Evolutionary conservation across 116 monocot genomes (phyloP), one percentile per base, ranked within the genome.

Genomic region (Trichopus zeylanicus): DNA sequence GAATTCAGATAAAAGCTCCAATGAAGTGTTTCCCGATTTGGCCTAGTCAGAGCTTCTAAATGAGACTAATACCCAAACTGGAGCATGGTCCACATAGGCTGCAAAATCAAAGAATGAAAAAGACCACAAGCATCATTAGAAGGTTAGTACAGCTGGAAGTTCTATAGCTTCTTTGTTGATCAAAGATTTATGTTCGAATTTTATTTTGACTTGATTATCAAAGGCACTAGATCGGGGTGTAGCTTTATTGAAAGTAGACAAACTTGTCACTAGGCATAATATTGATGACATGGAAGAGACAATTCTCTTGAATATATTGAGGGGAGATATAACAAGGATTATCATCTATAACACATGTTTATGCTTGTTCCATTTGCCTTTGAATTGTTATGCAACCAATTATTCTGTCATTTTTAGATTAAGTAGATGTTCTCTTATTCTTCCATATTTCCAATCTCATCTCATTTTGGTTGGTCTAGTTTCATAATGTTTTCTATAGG

Each of bases 261-360:
- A 98, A 57, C 53, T 98, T 63, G 98, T 91, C 46, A 98, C 98
- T 54, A 92, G 98, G 11, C 98, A 98, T 65, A 98, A 98, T 98
- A 92, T 92, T 28, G 98, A 98, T 78, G 98, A 98, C 76, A 91
- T 98, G 66, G 98, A 91, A 49, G 98, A 98, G 67, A 98, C 98
- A 30, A 88, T 98, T 51, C 73, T 98, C 39, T 67, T 98, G 48
- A 98, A 98, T 73, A 80, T 98, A 59, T 68, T 98, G 58, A 81
- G 98, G 6, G 91, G 98, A 69, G 98, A 98, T 63, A 98, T 98
- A 71, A 92, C 98, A 53, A 82, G 98, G 98, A 85, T 64, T 32
- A 15, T 24, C 28, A 24, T 31, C 32, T 7, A 67, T 33, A 48
- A 0, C 2, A 47, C 16, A 39, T 66, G 27, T 46, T n/a, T 42